phyloP scores from a whole-genome alignment of 495 filamentous ascomycete species.

The Cairneyella variabilis region DNA sequence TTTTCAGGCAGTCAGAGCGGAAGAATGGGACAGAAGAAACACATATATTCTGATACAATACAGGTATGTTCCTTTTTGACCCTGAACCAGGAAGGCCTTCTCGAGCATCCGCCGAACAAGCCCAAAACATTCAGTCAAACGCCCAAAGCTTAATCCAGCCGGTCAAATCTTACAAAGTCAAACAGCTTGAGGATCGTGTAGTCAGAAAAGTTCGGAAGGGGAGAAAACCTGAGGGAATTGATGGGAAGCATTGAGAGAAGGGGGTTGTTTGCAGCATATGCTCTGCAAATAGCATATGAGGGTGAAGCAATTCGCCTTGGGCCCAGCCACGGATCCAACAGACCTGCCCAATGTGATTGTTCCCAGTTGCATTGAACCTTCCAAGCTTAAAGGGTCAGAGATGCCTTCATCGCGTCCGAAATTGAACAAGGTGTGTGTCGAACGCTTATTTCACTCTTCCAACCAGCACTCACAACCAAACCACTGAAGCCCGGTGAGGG shows the following conservation, averaged over 20 bases:
- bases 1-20: too few relatives aligned
- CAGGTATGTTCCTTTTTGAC: too few relatives aligned
- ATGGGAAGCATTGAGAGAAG: not conserved
- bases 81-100: too few relatives aligned
- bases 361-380: conserved; percentile 29
- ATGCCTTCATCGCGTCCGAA: conserved; percentile 97
- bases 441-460: conserved; percentile 95
- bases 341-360: conserved; percentile 1
- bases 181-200: too few relatives aligned
- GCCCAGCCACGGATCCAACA: not conserved
- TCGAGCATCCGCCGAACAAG: too few relatives aligned
- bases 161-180: too few relatives aligned
- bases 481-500: conserved; percentile 85
- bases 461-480: conserved; percentile 58
- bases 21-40: too few relatives aligned
- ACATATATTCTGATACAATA: too few relatives aligned
- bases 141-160: too few relatives aligned
- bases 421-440: conserved; percentile 98
- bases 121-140: too few relatives aligned
- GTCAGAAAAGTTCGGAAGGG: not conserved
- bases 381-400: conserved; percentile 73
- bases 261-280: not conserved
- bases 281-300: not conserved
- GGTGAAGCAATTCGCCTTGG: not conserved
- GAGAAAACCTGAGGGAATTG: not conserved